Conservation (phyloP, 2,329 filamentous ascomycete genomes). For the Beauveria sp. region DNA sequence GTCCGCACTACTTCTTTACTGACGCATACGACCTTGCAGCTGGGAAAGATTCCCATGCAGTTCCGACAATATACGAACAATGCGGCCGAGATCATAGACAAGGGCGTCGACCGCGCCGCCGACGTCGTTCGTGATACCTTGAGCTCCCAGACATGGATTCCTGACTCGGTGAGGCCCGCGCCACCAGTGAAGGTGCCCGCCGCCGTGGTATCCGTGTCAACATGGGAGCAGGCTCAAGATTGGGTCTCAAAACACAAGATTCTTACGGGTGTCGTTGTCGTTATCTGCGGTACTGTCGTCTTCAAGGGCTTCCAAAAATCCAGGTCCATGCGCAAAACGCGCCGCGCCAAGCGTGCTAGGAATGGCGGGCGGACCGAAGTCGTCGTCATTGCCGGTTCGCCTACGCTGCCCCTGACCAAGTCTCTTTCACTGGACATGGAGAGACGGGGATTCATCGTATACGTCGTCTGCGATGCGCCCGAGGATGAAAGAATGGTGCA, state of each 20-base stretch:
- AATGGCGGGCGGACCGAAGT: constrained; percentile 87
- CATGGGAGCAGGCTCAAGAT: constrained; percentile 49
- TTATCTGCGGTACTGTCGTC: constrained; percentile 59
- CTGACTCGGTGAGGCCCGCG: constrained; percentile 55
- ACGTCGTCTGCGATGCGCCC: constrained; percentile 74
- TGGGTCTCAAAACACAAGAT: constrained; percentile 71
- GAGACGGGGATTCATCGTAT: constrained; percentile 86
- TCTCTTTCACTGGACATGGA: constrained; percentile 82
- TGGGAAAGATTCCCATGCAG: constrained; percentile 50
- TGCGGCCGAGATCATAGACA: constrained; percentile 73
- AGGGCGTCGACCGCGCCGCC: constrained; percentile 70
- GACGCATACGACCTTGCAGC: constrained; percentile 24
- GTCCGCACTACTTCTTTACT: neutral
- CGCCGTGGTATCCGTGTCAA: constrained; percentile 25
- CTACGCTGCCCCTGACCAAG: constrained; percentile 73
- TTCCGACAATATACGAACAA: constrained; percentile 63
- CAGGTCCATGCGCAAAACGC: constrained; percentile 55
- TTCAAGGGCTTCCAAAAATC: constrained; percentile 44
- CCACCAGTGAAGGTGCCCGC: constrained; percentile 36
- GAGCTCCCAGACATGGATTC: constrained; percentile 63
- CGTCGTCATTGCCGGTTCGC: constrained; percentile 78
- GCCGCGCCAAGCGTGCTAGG: constrained; percentile 68
- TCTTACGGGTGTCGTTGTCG: constrained; percentile 61
- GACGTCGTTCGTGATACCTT: constrained; percentile 61
- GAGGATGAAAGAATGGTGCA: constrained; percentile 79